Evolutionary conservation across 2,329 filamentous ascomycete species (phyloP).

Genomic region (Ciborinia camelliae): DNA sequence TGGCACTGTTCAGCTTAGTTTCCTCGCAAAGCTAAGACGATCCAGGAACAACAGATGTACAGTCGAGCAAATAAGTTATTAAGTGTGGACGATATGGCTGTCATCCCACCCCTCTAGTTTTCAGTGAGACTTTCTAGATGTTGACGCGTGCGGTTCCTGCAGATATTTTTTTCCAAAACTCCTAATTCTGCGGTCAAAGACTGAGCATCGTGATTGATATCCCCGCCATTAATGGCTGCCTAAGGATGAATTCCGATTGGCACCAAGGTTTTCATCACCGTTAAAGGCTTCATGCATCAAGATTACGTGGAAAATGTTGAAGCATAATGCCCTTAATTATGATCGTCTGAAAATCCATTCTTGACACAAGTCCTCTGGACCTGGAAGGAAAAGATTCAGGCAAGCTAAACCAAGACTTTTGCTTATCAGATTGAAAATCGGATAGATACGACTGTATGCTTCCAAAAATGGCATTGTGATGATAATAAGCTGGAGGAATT

Average conservation of each 20-base stretch:
- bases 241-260: slow-evolving; percentile 1
- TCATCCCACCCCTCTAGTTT: neutral
- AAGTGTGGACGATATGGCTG: neutral
- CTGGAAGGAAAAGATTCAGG: neutral
- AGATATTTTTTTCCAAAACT: neutral
- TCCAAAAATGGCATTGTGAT: neutral
- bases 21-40: slow-evolving; percentile 5
- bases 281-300: slow-evolving; percentile 1
- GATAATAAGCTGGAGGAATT: neutral
- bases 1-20: neutral
- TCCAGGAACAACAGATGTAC: slow-evolving; percentile 1
- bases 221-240: slow-evolving; percentile 2
- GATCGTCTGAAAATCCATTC: slow-evolving; percentile 2
- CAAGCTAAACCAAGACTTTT: neutral
- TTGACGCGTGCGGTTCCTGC: neutral
- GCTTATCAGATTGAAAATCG: slow-evolving; percentile 9
- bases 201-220: neutral
- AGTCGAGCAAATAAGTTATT: slow-evolving; percentile 1
- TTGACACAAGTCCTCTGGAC: neutral
- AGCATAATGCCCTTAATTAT: neutral
- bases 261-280: neutral
- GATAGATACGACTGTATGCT: neutral
- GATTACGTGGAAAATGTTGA: slow-evolving; percentile 10
- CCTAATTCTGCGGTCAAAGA: slow-evolving; percentile 5
- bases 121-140: neutral